phyloP scores from a whole-genome alignment of 352 stramenopile genomes.

The Thraustochytrium aureum region DNA sequence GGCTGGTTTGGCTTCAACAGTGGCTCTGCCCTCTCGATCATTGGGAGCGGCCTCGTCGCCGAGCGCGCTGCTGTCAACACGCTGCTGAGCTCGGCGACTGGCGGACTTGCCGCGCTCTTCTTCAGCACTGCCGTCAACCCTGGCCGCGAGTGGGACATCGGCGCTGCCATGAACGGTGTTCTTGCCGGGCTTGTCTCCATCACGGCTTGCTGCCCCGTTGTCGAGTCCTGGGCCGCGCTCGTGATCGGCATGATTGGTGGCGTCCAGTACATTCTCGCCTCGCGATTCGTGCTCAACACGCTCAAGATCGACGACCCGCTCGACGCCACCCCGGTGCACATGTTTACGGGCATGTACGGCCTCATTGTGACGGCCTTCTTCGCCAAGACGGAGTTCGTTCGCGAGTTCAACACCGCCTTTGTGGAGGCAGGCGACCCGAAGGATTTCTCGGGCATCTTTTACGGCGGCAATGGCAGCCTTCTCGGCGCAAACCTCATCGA shows the following conservation, averaged over 20 bases:
- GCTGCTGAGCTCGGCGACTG: slow-evolving; percentile 41
- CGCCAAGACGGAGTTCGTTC: slow-evolving; percentile 52
- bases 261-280: slow-evolving; percentile 25
- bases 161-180: slow-evolving; percentile 46
- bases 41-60: slow-evolving; percentile 34
- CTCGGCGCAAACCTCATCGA: slow-evolving; percentile 50
- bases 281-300: neutral
- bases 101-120: slow-evolving; percentile 34
- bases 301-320: slow-evolving; percentile 59
- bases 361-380: slow-evolving; percentile 57
- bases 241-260: slow-evolving; percentile 27
- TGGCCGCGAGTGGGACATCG: slow-evolving; percentile 45
- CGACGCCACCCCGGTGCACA: slow-evolving; percentile 56
- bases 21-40: slow-evolving; percentile 22
- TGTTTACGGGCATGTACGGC: slow-evolving; percentile 52
- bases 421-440: slow-evolving; percentile 11
- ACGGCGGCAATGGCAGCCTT: slow-evolving; percentile 26
- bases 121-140: slow-evolving; percentile 16
- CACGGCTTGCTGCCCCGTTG: slow-evolving; percentile 39
- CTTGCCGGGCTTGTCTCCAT: slow-evolving; percentile 54
- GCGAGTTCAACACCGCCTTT: slow-evolving; percentile 32
- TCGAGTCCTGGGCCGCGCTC: slow-evolving; percentile 50
- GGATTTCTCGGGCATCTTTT: slow-evolving; percentile 36
- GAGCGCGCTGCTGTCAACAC: slow-evolving; percentile 50
- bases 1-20: slow-evolving; percentile 61